Evolutionary conservation across 2,329 filamentous ascomycete species (phyloP).

Genomic region (Karstenula rhodostoma): DNA sequence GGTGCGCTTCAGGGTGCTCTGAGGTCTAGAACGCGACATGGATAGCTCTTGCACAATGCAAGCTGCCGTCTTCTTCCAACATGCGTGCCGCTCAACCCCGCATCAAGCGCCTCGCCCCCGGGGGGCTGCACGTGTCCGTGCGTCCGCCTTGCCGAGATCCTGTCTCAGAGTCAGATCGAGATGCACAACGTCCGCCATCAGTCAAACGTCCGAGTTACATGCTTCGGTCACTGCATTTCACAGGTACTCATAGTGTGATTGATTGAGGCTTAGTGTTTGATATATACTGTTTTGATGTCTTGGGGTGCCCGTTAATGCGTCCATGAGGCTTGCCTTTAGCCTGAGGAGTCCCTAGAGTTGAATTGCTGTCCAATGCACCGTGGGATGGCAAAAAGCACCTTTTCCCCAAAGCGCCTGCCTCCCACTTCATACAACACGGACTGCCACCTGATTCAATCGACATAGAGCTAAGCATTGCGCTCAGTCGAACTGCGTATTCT

Average conservation of each 20-base stretch:
- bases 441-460: neutral
- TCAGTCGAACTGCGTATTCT: conserved; percentile 17
- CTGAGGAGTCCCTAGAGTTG: neutral
- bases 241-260: neutral
- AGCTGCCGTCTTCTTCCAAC: neutral
- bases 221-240: neutral
- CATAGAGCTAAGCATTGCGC: neutral
- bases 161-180: neutral
- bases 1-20: neutral
- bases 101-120: conserved; percentile 5
- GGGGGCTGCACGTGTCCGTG: neutral
- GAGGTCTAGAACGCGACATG: neutral
- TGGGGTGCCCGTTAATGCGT: neutral
- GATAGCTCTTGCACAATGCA: conserved; percentile 9
- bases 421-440: neutral
- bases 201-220: neutral
- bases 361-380: neutral
- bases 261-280: neutral
- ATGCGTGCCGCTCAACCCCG: conserved; percentile 12
- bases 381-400: neutral
- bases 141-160: conserved; percentile 3
- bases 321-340: neutral
- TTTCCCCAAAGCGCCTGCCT: neutral
- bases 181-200: neutral
- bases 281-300: neutral